Conservation (phyloP, 2,329 filamentous ascomycete genomes). For the Ceratocystis albifundus region DNA sequence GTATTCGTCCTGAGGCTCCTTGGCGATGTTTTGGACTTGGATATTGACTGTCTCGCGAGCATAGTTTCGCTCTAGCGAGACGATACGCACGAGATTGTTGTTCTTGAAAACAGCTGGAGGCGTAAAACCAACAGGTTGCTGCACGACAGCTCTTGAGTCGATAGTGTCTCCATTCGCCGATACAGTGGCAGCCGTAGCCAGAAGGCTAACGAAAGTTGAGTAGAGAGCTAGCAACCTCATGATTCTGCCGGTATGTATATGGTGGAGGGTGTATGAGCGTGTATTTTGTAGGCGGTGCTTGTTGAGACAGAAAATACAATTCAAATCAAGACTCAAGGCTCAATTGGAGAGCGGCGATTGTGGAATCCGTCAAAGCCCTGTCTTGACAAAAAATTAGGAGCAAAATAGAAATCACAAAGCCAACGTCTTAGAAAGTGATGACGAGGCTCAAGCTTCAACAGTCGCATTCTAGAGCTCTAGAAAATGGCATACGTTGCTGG, state of each 20-base stretch:
- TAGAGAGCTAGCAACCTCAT: conserved; percentile 40
- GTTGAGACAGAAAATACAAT: conserved; percentile 15
- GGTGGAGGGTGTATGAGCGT: not conserved
- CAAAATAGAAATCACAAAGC: conserved; percentile 20
- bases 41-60: conserved; percentile 85
- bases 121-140: conserved; percentile 57
- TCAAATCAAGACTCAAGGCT: not conserved
- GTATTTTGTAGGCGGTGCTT: not conserved
- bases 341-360: not conserved
- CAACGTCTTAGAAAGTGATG: conserved; percentile 19
- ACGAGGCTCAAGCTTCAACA: conserved; percentile 19
- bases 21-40: conserved; percentile 78
- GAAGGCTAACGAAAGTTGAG: conserved; percentile 48
- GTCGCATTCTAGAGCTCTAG: conserved; percentile 20
- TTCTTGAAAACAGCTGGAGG: conserved; percentile 82
- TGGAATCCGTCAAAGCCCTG: not conserved
- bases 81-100: conserved; percentile 74
- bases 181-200: conserved; percentile 37
- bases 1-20: conserved; percentile 74
- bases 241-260: conserved; percentile 24
- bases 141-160: conserved; percentile 45
- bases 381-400: not conserved
- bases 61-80: conserved; percentile 89
- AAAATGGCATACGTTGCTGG: conserved; percentile 29
- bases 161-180: conserved; percentile 33